Percentiles rank a stretch among this genome's conserved stretches.
Conservation (phyloP, 1,284 basidiomycete genomes). For the Filobasidium uniguttulatum region DNA sequence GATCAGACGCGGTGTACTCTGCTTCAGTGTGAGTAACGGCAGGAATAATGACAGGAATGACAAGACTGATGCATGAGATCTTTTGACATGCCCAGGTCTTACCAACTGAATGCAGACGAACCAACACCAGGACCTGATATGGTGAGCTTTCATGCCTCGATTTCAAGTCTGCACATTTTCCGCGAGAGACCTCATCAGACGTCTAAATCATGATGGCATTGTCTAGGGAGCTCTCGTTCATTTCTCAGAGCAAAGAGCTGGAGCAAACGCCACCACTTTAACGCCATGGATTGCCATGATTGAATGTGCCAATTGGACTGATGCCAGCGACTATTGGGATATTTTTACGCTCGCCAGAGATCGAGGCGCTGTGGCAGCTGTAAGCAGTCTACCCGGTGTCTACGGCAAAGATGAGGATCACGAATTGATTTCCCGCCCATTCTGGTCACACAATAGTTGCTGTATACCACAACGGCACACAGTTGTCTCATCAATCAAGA, state of each 20-base stretch:
- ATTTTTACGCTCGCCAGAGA: slow-evolving; percentile 65
- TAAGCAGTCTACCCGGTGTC: slow-evolving; percentile 33
- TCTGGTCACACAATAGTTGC: slow-evolving; percentile 40
- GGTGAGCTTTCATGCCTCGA: not conserved
- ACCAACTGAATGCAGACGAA: slow-evolving; percentile 30
- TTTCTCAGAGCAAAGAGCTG: slow-evolving; percentile 47
- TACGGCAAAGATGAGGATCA: not conserved
- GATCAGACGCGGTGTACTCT: slow-evolving; percentile 21
- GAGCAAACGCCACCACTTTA: slow-evolving; percentile 41
- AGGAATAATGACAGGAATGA: not conserved
- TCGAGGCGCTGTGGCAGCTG: slow-evolving; percentile 61
- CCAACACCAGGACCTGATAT: slow-evolving; percentile 25
- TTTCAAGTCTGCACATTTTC: not conserved
- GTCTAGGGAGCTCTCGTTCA: slow-evolving; percentile 58
- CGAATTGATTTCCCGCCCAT: no score
- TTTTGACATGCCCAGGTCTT: slow-evolving; percentile 21
- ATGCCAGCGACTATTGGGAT: slow-evolving; percentile 41
- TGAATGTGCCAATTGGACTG: slow-evolving; percentile 65
- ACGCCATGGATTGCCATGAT: slow-evolving; percentile 84
- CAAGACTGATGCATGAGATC: not conserved
- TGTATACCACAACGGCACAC: slow-evolving; percentile 58
- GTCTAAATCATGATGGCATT: not conserved
- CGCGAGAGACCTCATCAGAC: not conserved
- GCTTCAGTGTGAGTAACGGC: slow-evolving; percentile 24
- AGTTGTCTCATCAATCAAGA: slow-evolving; percentile 60